Evolutionary conservation across 306 rosid species (phyloP).

Genomic region (Castanea mollissima): DNA sequence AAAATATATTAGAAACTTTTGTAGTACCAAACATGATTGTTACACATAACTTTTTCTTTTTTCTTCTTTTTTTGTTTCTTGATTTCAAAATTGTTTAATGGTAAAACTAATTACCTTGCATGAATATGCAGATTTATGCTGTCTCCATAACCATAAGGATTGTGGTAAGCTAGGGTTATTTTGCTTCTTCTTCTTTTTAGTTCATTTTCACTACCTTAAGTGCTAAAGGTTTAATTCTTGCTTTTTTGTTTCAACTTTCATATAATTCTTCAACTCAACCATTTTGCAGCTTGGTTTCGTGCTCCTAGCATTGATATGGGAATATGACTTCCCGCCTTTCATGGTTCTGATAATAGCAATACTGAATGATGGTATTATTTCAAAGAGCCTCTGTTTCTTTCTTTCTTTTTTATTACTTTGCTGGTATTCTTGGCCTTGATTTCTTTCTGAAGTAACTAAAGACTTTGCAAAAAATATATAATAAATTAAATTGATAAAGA

Average conservation of each 20-base stretch:
- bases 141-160: constrained; percentile 89
- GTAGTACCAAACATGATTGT: background rate
- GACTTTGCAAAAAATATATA: background rate
- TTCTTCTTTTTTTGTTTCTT: background rate
- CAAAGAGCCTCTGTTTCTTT: background rate
- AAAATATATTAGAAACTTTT: background rate
- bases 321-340: constrained; percentile 88
- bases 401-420: background rate
- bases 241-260: constrained; percentile 12
- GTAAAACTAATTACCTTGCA: constrained; percentile 10
- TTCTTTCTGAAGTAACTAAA: background rate
- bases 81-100: constrained; percentile 6
- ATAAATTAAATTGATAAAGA: background rate
- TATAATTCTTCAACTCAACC: constrained; percentile 19
- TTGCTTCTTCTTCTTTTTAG: constrained; percentile 2
- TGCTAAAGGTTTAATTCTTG: background rate
- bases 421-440: background rate
- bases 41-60: constrained; percentile 2
- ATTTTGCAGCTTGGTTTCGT: constrained; percentile 80
- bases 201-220: background rate
- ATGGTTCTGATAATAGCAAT: constrained; percentile 91
- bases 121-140: constrained; percentile 67
- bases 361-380: constrained; percentile 70
- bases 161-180: constrained; percentile 55
- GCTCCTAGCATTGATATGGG: constrained; percentile 86